Percentiles rank a stretch among this genome's conserved stretches.
Evolutionary conservation across 73 alveolate genomes (phyloP).

Genomic region (Uronychia binucleata): DNA sequence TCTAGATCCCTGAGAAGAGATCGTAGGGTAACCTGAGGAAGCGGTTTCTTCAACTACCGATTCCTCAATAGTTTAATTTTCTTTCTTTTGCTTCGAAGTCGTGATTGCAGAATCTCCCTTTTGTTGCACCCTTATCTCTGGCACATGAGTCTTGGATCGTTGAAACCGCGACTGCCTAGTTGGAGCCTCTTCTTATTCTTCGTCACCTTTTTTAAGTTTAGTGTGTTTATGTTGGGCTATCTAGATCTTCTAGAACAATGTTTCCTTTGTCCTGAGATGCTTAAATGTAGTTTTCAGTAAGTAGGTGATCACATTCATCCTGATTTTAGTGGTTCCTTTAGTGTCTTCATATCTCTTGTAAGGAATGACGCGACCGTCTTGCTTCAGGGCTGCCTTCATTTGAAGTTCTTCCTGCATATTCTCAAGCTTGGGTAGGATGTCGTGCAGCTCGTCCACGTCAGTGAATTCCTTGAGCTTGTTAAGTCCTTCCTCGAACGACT

Average conservation of each 20-base stretch:
- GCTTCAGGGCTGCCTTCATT: not conserved
- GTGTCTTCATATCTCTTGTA: not conserved
- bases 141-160: not conserved
- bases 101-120: not conserved
- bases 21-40: too few relatives aligned
- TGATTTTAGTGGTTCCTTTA: not conserved
- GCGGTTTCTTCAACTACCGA: not conserved
- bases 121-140: not conserved
- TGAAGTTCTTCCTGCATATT: not conserved
- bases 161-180: not conserved
- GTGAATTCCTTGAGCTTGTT: not conserved
- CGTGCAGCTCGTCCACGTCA: not conserved
- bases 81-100: not conserved
- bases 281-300: not conserved
- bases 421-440: not conserved
- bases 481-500: not conserved
- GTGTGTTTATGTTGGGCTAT: not conserved
- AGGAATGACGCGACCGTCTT: not conserved
- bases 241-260: not conserved
- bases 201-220: not conserved
- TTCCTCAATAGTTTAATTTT: too few relatives aligned
- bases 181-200: not conserved
- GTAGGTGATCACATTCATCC: not conserved
- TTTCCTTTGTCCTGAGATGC: not conserved
- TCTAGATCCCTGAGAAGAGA: too few relatives aligned